Evolutionary conservation across 768 basidiomycete genomes (phyloP), one percentile per base, ranked within the genome.

Genomic region (Trametes sanguinea): DNA sequence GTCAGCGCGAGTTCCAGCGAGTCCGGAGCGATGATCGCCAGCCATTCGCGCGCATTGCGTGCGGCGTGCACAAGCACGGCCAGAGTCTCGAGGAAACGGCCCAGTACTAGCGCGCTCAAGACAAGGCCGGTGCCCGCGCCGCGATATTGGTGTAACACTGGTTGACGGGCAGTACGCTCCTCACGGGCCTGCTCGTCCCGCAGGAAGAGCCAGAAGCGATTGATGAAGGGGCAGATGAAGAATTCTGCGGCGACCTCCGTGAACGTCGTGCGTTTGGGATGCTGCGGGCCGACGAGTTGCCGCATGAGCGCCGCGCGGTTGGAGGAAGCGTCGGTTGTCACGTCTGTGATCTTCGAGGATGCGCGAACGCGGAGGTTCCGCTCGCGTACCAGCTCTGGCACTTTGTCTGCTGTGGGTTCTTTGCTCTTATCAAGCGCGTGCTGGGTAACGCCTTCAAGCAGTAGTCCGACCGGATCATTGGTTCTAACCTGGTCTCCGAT

Each of bases 141-240:
- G 14, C 81, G 81, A 68, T 92, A 93, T 55, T 79, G 80, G 44
- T 81, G 73, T 30, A 85, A 71, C n/a, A 76, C 77, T 30, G 81
- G 75, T n/a, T 79, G 79, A 43, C 81, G 80, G 2, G 83, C 79
- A 2, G 88, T 88, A 44, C 91, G 82, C 54, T 85, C 82, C 69
- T 94, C 90, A 40, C 92, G 82, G 2, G 83, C 80, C 67, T 90
- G 86, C 68, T 92, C 88, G 67, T 96, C 94, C 6, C 91, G 85
- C 47, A 97, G 83, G 76, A 95, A 93, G n/a, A 82, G 71, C 95
- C 95, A 99, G 75, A 98, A 97, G n/a, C 88, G 85, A 67, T 95
- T 90, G 75, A 98, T 83, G 54, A 98, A 78, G 0, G 97, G 97
- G 61, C 88, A 84, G 53, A 97, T 83, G 76, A 98, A 98, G 74